A percentile compares a stretch with the other conserved stretches of the same genome.
These are phyloP conservation scores for Kockiozyma suomiensis DNA, from an alignment of 805 yeast species.

Conservation along the genomic window DNA sequence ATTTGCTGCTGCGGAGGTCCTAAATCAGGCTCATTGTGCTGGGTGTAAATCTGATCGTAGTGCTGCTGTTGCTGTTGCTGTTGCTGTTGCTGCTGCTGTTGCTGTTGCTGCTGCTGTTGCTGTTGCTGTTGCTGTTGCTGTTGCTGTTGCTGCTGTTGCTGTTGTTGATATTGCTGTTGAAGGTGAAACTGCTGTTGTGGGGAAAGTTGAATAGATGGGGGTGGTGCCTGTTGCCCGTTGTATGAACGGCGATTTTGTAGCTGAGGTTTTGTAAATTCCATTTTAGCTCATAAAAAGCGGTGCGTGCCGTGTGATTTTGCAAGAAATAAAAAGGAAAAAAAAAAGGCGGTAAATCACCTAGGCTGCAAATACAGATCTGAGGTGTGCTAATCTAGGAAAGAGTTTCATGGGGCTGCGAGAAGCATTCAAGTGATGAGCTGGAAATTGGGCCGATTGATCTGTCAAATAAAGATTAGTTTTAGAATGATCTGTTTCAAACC, in stretches of 20 bases:
- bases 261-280: constrained; percentile 20
- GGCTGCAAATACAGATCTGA: not conserved
- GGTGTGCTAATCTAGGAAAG: not conserved
- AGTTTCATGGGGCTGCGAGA: not conserved
- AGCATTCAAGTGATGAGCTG: not conserved
- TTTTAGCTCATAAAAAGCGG: not conserved
- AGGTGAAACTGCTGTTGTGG: constrained; percentile 13
- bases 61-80: constrained; percentile 9
- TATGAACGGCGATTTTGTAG: constrained; percentile 18
- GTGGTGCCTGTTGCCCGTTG: constrained; percentile 5
- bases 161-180: constrained; percentile 1
- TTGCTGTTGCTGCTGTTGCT: not conserved
- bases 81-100: not conserved
- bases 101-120: constrained; percentile 3
- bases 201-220: not conserved
- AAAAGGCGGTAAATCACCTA: not conserved
- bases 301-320: too few species aligned
- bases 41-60: constrained; percentile 1
- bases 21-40: constrained; percentile 3
- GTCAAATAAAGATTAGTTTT: not conserved
- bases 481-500: too few species aligned
- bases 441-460: too few species aligned
- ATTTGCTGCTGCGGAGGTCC: constrained; percentile 9
- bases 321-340: not conserved
- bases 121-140: constrained; percentile 16